Evolutionary conservation across 2,329 filamentous ascomycete genomes (phyloP), one percentile per base, ranked within the genome.

Genomic region (Cladosporium velox): DNA sequence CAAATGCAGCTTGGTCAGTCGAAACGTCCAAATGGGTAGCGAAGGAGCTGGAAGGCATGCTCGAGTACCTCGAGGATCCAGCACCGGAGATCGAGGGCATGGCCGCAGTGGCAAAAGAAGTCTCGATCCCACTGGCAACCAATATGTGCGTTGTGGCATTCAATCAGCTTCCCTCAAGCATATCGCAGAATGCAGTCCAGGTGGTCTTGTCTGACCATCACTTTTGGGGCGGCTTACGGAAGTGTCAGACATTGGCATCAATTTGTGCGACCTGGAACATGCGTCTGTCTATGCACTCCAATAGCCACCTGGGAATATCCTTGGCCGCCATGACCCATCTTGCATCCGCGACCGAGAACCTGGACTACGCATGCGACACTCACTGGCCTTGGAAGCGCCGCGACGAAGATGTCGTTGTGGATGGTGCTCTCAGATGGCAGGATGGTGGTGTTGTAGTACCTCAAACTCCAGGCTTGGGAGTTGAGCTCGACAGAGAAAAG

Each of bases 1-100:
- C 62, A 18, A 64, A 64, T 58, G 62, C 62, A 3, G 52, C 62
- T 28, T 64, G 62, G 62, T 58, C n/a, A 2, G 62, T 64, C n/a
- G 51, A 49, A 15, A 64, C 62, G 3, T 64, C 62, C 12, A 64
- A 64, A 47, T 59, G 62, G 62, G 62, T 64, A 7, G 62, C 24
- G 6, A 58, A 64, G 15, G 63, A 65, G 24, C 63, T 65, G 18
- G 54, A 65, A 3, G 63, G 63, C 12, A 65, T 65, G 54, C 28
- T 58, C 11, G 54, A 58, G 24, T 60, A 60, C 30, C 38, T 60
- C 3, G 58, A 60, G 47, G 58, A 60, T 51, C 58, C 58, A 3
- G 58, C 58, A 15, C 58, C 58, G 8, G 58, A 60, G 44, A 60
- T 60, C 24, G 58, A 32, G 24, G 58, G 58, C 21, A 60, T 60